These are phyloP conservation scores for Suzukiozyma palmioleophila DNA, from an alignment of 1,139 yeast genomes.

Conservation along the genomic window DNA sequence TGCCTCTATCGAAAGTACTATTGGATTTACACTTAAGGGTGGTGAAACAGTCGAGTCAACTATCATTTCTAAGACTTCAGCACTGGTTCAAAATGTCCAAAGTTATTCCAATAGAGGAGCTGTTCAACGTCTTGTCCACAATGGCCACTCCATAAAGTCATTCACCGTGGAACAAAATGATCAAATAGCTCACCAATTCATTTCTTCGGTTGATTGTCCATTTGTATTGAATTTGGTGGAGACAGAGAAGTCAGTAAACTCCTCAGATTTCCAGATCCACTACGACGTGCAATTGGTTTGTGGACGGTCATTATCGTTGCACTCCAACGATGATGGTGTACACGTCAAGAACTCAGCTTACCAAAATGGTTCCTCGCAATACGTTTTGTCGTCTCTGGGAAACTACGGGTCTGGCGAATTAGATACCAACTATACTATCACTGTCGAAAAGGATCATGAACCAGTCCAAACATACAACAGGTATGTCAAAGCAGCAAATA, in stretches of 20 bases:
- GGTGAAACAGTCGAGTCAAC: conserved; percentile 28
- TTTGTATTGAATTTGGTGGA: conserved; percentile 14
- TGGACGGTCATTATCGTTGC: conserved; percentile 13
- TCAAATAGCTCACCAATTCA: conserved; percentile 6
- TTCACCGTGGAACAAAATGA: conserved; percentile 14
- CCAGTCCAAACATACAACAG: conserved; percentile 34
- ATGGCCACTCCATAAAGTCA: conserved; percentile 18
- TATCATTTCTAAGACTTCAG: conserved; percentile 21
- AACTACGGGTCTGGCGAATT: conserved; percentile 48
- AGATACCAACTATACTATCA: conserved; percentile 33
- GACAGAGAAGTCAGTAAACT: conserved; percentile 7
- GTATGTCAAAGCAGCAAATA: conserved; percentile 39
- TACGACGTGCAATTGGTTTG: conserved; percentile 15
- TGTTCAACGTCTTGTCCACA: conserved; percentile 26
- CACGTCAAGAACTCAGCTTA: conserved; percentile 14
- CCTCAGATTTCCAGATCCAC: conserved; percentile 15
- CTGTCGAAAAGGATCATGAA: conserved; percentile 14
- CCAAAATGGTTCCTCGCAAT: conserved; percentile 48
- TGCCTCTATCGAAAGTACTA: conserved; percentile 24
- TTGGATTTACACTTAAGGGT: conserved; percentile 30
- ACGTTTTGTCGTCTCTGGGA: conserved; percentile 41
- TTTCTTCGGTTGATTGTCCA: conserved; percentile 15
- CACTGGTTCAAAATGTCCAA: conserved; percentile 33
- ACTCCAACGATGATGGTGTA: conserved; percentile 17
- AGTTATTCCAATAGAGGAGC: conserved; percentile 25